Evolutionary conservation across 2,329 filamentous ascomycete species (phyloP).

Genomic region (Sporothrix pallida): DNA sequence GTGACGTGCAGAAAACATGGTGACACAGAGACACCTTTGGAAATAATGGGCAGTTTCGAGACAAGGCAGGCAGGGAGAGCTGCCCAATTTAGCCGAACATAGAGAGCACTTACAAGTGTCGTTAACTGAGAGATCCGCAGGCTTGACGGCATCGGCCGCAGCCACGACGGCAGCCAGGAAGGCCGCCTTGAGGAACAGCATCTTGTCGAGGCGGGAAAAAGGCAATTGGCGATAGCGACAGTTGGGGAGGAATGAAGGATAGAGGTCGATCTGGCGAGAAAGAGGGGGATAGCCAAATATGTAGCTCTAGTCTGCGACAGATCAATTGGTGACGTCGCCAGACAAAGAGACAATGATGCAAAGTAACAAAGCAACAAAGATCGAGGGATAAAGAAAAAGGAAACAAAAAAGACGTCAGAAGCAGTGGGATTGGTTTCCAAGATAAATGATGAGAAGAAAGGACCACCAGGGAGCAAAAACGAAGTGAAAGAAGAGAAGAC

Average conservation of each 20-base stretch:
- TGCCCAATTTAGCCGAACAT: no score
- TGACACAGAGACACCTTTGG: not conserved
- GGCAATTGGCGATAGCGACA: not conserved
- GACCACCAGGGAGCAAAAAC: not conserved
- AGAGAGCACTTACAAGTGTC: slow-evolving; percentile 19
- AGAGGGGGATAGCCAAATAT: not conserved
- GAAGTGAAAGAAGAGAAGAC: not conserved
- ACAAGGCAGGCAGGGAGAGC: no score
- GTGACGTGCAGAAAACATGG: slow-evolving; percentile 14
- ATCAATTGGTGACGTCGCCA: not conserved
- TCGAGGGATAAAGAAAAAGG: not conserved
- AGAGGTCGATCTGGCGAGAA: not conserved
- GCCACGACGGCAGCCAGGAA: slow-evolving; percentile 27
- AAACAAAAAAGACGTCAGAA: not conserved
- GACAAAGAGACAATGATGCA: not conserved
- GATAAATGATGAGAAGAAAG: not conserved
- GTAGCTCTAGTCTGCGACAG: not conserved
- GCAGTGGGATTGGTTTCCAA: slow-evolving; percentile 13
- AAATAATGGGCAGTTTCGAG: not conserved
- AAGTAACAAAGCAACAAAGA: not conserved
- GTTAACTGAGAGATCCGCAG: slow-evolving; percentile 32
- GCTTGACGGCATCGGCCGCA: slow-evolving; percentile 18
- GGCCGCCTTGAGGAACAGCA: slow-evolving; percentile 18
- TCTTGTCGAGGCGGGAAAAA: not conserved
- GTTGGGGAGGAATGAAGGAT: not conserved